A percentile compares a stretch with the other conserved stretches of the same genome.
phyloP scores from a whole-genome alignment of 345 rosid species.

The Ailanthus altissimus region DNA sequence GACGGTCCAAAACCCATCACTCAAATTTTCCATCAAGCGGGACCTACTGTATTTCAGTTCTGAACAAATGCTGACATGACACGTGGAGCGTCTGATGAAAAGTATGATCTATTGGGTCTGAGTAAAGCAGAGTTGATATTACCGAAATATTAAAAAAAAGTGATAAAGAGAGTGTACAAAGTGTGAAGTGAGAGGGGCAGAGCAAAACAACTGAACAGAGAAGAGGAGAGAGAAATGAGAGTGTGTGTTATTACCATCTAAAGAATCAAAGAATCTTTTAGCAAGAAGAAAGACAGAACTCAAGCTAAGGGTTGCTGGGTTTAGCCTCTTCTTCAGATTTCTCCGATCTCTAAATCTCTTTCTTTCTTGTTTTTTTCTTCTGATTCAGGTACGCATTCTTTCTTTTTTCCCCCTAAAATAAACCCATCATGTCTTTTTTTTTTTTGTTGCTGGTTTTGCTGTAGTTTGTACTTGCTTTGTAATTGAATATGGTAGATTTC shows the following conservation, averaged over 20 bases:
- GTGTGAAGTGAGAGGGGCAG: slow-evolving; percentile 5
- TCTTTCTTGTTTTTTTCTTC: not conserved
- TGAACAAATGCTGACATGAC: slow-evolving; percentile 16
- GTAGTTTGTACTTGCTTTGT: slow-evolving; percentile 12
- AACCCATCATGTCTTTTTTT: slow-evolving; percentile 4
- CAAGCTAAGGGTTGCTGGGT: slow-evolving; percentile 27
- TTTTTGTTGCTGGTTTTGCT: not conserved
- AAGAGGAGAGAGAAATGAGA: slow-evolving; percentile 27
- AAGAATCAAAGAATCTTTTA: slow-evolving; percentile 71
- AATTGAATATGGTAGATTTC: slow-evolving; percentile 28
- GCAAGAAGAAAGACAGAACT: slow-evolving; percentile 18
- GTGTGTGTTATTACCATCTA: slow-evolving; percentile 40
- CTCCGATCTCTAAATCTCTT: not conserved
- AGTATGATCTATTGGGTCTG: slow-evolving; percentile 13
- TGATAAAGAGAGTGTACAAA: slow-evolving; percentile 20
- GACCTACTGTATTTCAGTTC: not conserved
- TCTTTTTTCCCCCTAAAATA: not conserved
- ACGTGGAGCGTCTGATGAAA: slow-evolving; percentile 21
- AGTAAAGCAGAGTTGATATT: slow-evolving; percentile 12
- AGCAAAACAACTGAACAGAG: slow-evolving; percentile 13
- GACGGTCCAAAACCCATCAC: slow-evolving; percentile 32
- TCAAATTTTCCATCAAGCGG: not conserved
- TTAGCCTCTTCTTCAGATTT: slow-evolving; percentile 17
- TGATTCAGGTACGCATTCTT: slow-evolving; percentile 32
- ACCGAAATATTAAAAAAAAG: slow-evolving; percentile 37